Base-by-base conservation (phyloP, 2,329 filamentous ascomycete species). In the Fusarium falciforme region DNA sequence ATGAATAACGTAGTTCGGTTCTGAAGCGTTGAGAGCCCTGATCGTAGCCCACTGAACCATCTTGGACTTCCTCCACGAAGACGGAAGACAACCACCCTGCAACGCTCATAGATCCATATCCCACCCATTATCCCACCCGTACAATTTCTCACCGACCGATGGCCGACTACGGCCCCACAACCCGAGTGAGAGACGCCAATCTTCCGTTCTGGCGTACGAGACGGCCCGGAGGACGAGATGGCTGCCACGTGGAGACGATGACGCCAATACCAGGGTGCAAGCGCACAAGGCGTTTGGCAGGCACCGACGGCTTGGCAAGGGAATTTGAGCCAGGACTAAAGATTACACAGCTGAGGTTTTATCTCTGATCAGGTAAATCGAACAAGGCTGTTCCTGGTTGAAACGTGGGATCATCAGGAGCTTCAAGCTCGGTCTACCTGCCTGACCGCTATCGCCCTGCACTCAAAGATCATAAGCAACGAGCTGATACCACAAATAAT, bases 201-300 rank as follows among this genome's bases (percentile, higher is more conserved):
- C 31, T 33, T 25, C 6, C 52, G 20, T 27, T 17, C 8, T 35
- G 29, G 20, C 29, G 29, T 16, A 6, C 52, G 12, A 55, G 52
- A 25, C 22, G 31, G 52, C n/a, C 20, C 20, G 49, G 22, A 55
- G 52, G 52, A 35, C 20, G 31, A 52, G 47, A 25, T 22, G 36
- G 42, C 14, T 52, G 31, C 60, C 60, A 62, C 60, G 60, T 62
- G 42, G 60, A 35, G 27, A 6, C 31, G 42, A 62, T 62, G 20
- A 52, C 60, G 42, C 47, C 31, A 42, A 44, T n/a, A 42, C 60
- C 38, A 44, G 60, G 60, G 10, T 62, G 33, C 16, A 36, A 52
- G 42, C 60, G 52, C 60, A 62, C 42, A 62, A 62, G 31, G 29
- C 31, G n/a, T 22, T 55, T 35, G 52, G 25, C 52, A 55, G 52